These are phyloP conservation scores for Austropuccinia psidii DNA, from an alignment of 1,284 basidiomycete species.

Conservation along the genomic window DNA sequence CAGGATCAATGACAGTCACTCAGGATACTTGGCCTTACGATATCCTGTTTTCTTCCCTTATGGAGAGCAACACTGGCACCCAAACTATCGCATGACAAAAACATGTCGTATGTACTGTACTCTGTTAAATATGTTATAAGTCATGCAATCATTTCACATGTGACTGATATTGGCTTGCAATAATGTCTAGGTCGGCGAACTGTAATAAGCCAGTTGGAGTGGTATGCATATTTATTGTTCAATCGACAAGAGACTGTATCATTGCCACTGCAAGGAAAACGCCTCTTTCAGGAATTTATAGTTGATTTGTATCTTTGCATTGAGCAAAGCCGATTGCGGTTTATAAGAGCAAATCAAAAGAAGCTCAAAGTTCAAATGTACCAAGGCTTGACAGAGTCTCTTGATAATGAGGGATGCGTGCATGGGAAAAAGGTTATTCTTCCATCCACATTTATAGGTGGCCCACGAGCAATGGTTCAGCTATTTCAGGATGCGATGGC, in stretches of 20 bases:
- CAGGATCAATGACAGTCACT: neutral
- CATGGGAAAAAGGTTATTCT: slow-evolving; percentile 43
- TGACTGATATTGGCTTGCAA: too few relatives aligned
- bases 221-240: neutral
- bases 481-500: slow-evolving; percentile 49
- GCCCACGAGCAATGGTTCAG: slow-evolving; percentile 46
- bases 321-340: neutral
- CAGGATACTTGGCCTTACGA: neutral
- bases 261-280: neutral
- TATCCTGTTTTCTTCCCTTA: slow-evolving; percentile 11
- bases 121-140: too few relatives aligned
- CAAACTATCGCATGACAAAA: too few relatives aligned
- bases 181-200: too few relatives aligned
- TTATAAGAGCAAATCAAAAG: neutral
- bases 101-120: too few relatives aligned
- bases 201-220: slow-evolving; percentile 16
- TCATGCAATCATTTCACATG: too few relatives aligned
- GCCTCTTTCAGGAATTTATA: neutral
- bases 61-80: slow-evolving; percentile 11
- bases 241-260: neutral
- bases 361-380: neutral
- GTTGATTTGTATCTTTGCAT: slow-evolving; percentile 11
- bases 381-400: neutral
- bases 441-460: slow-evolving; percentile 48
- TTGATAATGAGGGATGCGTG: neutral